Conservation (phyloP, 2,329 filamentous ascomycete genomes). For the Penicillium sp. region DNA sequence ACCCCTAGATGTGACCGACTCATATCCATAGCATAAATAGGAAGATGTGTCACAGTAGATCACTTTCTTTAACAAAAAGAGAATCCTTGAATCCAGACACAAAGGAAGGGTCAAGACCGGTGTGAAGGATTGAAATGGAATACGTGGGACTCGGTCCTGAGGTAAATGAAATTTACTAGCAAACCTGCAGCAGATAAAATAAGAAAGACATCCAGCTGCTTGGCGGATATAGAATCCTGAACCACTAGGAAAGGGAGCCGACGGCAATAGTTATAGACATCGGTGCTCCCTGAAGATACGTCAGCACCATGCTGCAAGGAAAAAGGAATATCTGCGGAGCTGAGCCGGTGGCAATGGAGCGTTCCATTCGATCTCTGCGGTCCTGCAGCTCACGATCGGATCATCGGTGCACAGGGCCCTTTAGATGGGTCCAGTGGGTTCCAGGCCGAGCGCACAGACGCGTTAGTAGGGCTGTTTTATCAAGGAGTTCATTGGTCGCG, state of each 20-base stretch:
- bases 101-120: no score
- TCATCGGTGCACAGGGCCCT: slow-evolving; percentile 10
- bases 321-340: slow-evolving; percentile 18
- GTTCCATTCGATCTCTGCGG: slow-evolving; percentile 11
- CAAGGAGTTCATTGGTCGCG: slow-evolving; percentile 1
- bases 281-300: not conserved
- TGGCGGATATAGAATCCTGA: not conserved
- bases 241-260: not conserved
- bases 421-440: slow-evolving; percentile 7
- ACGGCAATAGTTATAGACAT: not conserved
- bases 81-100: no score
- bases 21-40: slow-evolving; percentile 14
- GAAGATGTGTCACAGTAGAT: not conserved
- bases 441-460: slow-evolving; percentile 10
- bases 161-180: not conserved
- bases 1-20: slow-evolving; percentile 13
- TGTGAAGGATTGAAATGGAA: not conserved
- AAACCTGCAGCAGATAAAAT: not conserved
- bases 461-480: slow-evolving; percentile 7
- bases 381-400: slow-evolving; percentile 15
- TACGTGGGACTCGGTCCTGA: not conserved
- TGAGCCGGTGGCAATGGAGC: slow-evolving; percentile 21
- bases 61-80: no score
- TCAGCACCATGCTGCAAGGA: slow-evolving; percentile 22
- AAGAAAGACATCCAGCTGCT: not conserved